Base-by-base conservation (phyloP, 805 yeast species). In the Blastobotrys robertii region DNA sequence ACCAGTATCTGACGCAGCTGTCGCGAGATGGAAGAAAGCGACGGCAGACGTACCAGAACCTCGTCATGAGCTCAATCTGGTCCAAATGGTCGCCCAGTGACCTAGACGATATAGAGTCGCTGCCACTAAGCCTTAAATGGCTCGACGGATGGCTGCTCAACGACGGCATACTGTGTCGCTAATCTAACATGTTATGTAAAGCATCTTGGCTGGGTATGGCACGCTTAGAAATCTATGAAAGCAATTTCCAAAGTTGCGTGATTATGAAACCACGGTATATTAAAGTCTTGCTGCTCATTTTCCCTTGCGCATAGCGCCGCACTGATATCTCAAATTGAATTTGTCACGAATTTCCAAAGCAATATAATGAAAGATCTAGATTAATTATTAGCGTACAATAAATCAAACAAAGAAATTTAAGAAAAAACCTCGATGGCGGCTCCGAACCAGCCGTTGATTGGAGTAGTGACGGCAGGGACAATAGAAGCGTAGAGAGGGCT, bases 361-460 rank as follows among this genome's bases (percentile, higher is more conserved):
- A 19, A 6, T 19, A 4, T 19, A 19, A 19, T 19, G 25, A 19
- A 19, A 4, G 25, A 19, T 4, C 25, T 19, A 4, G 4, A 19
- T 19, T 19, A 19, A 19, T 19, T 6, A 19, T 19, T 19, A 19
- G 25, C 25, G 25, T 19, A 19, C 25, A 19, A 19, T n/a, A 6
- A 19, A 19, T 19, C 25, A 19, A 19, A 19, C 25, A 19, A 19
- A 19, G 25, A 19, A 30, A 30, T 14, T n/a, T 33, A 33, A 12
- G 32, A 14, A 16, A 19, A 38, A 8, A 14, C 32, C 13, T 22
- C 6, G 32, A 38, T 38, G 11, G 41, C 45, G 19, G 31, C 14
- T 10, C 28, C 16, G 38, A 45, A 45, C 48, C 48, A 45, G 29
- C 43, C 45, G 19, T 42, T 34, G 33, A 45, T 45, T 35, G 38